Evolutionary conservation across 2,329 filamentous ascomycete species (phyloP), one percentile per base, ranked within the genome.

Genomic region (Phialocephala subalpina): DNA sequence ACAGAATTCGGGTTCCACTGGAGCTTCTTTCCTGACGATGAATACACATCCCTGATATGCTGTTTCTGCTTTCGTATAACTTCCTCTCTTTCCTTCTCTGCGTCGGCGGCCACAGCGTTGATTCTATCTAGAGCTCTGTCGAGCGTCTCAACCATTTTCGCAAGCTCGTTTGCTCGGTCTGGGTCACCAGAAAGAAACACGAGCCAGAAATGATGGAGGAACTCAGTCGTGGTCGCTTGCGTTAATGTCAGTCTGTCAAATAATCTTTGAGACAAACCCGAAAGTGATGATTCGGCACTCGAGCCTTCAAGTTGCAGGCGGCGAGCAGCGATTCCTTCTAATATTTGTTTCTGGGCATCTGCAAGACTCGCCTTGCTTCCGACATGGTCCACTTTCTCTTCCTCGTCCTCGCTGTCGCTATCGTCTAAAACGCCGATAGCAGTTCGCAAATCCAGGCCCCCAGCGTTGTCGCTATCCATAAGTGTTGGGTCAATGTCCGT

Each of bases 181-280:
- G 92, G 81, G 75, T 97, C 93, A 16, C 94, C 95, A 0, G 94
- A 97, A 29, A 97, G 84, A 75, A 97, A 99, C 0, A 94, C 89
- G 38, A 88, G 86, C 95, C 95, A 99, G 81, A 99, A 99, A 78
- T 98, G 97, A 73, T 95, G 92, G n/a, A 99, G 82, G 74, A 98
- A 99, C 76, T 99, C 96, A 42, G 92, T 91, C 0, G 93, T 97
- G 0, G 96, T 99, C 61, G 94, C 94, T 77, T 98, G 94, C 0
- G 95, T 97, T 63, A 92, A 83, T 14, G 82, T 84, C n/a, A 92
- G 75, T 20, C 85, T 85, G 70, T 91, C 88, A 70, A 88, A 89
- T 1, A 88, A 80, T 2, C 78, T 73, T 9, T 79, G 70, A 1
- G 84, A 82, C 18, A 87, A 77, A 3, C 83, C 84, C 36, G 78